Percentiles rank a stretch among this genome's conserved stretches.
These are phyloP conservation scores for Rhytidiadelphus loreus DNA, from an alignment of 225 moss, liverwort and hornwort genomes.

Conservation along the genomic window DNA sequence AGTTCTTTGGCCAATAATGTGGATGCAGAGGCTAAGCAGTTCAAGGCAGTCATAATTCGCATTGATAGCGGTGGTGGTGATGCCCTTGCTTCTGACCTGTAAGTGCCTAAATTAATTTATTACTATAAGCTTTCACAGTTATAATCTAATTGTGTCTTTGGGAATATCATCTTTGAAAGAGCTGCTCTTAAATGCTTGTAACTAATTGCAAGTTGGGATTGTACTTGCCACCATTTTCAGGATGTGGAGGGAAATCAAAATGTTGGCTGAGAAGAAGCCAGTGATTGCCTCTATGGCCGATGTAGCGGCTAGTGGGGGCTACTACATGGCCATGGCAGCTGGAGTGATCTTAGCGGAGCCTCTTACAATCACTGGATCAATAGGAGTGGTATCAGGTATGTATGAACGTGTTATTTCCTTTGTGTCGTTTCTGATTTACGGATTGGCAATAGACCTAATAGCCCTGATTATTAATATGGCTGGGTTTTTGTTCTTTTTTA, in stretches of 20 bases:
- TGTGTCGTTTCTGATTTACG: not conserved
- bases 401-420: not conserved
- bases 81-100: conserved; percentile 53
- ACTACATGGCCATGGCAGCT: conserved; percentile 99
- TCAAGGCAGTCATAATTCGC: conserved; percentile 47
- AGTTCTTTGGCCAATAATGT: not conserved
- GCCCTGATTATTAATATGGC: not conserved
- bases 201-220: not conserved
- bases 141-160: not conserved
- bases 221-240: conserved; percentile 7
- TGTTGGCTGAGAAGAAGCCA: conserved; percentile 84
- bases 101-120: not conserved
- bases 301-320: conserved; percentile 98
- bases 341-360: conserved; percentile 83
- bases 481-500: not conserved
- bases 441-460: not conserved
- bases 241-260: conserved; percentile 98
- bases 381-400: conserved; percentile 92
- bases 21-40: conserved; percentile 46
- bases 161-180: not conserved
- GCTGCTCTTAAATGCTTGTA: not conserved
- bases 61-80: conserved; percentile 55
- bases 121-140: not conserved
- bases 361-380: conserved; percentile 91
- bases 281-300: conserved; percentile 97